Percentiles rank a stretch among this genome's conserved stretches.
Conservation (phyloP, 2,329 filamentous ascomycete genomes). For the Fusarium falciforme region DNA sequence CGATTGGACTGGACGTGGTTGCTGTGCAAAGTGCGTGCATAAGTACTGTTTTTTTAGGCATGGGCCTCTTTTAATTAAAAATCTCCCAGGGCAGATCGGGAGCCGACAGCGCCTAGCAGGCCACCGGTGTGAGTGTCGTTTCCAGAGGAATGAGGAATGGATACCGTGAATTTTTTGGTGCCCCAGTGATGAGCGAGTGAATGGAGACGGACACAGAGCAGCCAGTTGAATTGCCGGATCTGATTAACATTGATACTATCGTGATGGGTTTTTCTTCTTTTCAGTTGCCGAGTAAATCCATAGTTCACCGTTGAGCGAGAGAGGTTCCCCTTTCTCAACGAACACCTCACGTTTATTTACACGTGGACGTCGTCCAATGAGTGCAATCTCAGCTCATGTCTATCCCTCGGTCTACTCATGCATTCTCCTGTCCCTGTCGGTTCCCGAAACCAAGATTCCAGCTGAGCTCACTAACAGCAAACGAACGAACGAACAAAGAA, state of each 20-base stretch:
- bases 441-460: not conserved
- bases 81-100: conserved; percentile 27
- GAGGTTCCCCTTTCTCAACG: not conserved
- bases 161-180: conserved; percentile 40
- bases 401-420: not conserved
- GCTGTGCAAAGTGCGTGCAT: conserved; percentile 44
- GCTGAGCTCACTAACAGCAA: not conserved
- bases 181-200: conserved; percentile 30
- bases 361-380: not conserved
- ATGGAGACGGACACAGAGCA: not conserved
- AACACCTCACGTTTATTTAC: not conserved
- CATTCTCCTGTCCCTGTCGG: not conserved
- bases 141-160: conserved; percentile 47
- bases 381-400: not conserved
- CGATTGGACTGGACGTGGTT: conserved; percentile 10
- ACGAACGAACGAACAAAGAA: conserved; percentile 24
- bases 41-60: conserved; percentile 31
- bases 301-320: not conserved
- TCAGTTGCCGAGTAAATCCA: not conserved
- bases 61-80: conserved; percentile 26
- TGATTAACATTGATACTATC: not conserved
- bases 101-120: conserved; percentile 13
- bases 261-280: not conserved
- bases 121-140: conserved; percentile 26
- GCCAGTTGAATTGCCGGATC: conserved; percentile 20